A percentile compares a stretch with the other conserved stretches of the same genome.
Conservation (phyloP, 2,329 filamentous ascomycete genomes). For the Colletotrichum coccodes region DNA sequence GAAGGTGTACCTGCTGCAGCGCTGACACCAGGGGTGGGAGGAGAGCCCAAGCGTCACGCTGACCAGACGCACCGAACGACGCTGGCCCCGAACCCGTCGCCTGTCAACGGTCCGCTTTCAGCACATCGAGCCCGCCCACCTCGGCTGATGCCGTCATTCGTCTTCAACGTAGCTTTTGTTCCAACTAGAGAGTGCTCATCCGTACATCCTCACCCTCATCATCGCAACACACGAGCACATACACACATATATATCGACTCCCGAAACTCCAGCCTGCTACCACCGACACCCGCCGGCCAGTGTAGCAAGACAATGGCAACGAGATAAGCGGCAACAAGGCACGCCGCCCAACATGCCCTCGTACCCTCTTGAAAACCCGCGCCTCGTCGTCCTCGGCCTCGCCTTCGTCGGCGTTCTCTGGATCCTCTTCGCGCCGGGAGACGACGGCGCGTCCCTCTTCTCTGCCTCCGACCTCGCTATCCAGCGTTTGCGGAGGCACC, state of each 20-base stretch:
- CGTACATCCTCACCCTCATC: background rate
- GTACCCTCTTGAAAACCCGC: conserved; percentile 46
- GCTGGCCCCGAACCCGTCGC: background rate
- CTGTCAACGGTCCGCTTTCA: conserved; percentile 12
- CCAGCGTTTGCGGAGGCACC: conserved; percentile 61
- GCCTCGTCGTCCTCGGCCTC: conserved; percentile 49
- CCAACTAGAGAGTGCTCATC: conserved; percentile 1
- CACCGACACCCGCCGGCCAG: background rate
- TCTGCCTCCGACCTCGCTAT: conserved; percentile 41
- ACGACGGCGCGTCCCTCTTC: conserved; percentile 45
- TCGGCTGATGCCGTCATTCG: conserved; percentile 21
- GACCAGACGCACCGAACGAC: background rate
- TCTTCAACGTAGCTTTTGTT: background rate
- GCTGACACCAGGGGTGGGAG: background rate
- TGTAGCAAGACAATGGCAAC: conserved; percentile 18
- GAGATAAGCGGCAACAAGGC: conserved; percentile 21
- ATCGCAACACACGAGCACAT: background rate
- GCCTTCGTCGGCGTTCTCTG: conserved; percentile 56
- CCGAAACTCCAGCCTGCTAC: background rate
- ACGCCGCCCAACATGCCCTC: conserved; percentile 54
- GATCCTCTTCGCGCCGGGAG: conserved; percentile 48
- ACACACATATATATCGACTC: background rate
- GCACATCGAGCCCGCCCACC: background rate
- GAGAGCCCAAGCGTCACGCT: background rate
- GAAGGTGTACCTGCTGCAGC: background rate